Conservation (phyloP, 176 grass and related monocot species). For the Guadua angustifolia region DNA sequence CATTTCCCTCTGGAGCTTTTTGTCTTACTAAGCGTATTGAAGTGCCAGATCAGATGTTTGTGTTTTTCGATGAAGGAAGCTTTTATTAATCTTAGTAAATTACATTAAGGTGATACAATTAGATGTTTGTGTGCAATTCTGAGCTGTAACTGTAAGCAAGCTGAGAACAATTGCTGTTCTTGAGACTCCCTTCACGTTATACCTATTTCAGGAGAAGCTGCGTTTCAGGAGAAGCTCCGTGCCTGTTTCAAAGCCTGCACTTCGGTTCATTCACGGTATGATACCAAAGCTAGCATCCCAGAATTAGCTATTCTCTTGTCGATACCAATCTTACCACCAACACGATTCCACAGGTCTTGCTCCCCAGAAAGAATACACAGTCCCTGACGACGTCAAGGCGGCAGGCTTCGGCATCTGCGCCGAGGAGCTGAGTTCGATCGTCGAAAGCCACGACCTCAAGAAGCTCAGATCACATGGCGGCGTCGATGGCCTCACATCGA, state of each 20-base stretch:
- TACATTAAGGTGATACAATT: too few relatives aligned
- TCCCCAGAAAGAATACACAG: slow-evolving; percentile 64
- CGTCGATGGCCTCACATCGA: slow-evolving; percentile 55
- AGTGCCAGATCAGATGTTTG: neutral
- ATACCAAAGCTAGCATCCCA: neutral
- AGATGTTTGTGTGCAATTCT: slow-evolving; percentile 3
- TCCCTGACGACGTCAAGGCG: slow-evolving; percentile 65
- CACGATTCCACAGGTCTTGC: slow-evolving; percentile 55
- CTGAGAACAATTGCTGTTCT: slow-evolving; percentile 3
- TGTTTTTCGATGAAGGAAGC: too few relatives aligned
- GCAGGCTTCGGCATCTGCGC: slow-evolving; percentile 82
- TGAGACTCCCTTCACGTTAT: slow-evolving; percentile 14
- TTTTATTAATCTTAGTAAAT: too few relatives aligned
- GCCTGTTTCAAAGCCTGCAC: slow-evolving; percentile 92
- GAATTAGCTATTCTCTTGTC: slow-evolving; percentile 17
- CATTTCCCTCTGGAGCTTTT: neutral
- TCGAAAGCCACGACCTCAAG: slow-evolving; percentile 90
- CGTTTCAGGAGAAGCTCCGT: slow-evolving; percentile 89
- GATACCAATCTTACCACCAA: slow-evolving; percentile 8
- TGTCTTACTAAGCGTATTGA: neutral
- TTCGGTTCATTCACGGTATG: slow-evolving; percentile 86
- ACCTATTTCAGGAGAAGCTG: slow-evolving; percentile 79
- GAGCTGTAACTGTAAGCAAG: slow-evolving; percentile 22
- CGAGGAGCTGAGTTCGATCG: slow-evolving; percentile 76
- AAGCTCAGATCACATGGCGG: slow-evolving; percentile 70